Conservation (phyloP, 1,284 basidiomycete species). For the Fomitopsis schrenkii region DNA sequence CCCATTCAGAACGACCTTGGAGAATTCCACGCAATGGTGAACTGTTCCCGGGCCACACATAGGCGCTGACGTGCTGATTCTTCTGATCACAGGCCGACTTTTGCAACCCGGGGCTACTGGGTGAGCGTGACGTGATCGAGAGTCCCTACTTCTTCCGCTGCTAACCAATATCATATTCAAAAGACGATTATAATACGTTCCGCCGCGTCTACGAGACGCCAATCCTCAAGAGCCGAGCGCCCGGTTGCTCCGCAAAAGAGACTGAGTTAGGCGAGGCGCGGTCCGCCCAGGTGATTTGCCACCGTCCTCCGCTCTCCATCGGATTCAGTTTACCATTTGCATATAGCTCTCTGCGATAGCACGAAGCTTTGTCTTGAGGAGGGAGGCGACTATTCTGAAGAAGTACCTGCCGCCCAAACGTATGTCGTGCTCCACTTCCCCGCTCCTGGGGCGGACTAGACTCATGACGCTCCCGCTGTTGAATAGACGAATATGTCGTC, state of each 20-base stretch:
- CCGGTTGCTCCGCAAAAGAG: constrained; percentile 69
- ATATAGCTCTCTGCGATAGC: constrained; percentile 71
- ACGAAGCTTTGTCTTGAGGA: constrained; percentile 85
- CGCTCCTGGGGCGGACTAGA: constrained; percentile 4
- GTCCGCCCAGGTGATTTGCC: constrained; percentile 55
- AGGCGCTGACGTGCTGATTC: neutral
- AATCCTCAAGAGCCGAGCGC: constrained; percentile 84
- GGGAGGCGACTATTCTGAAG: constrained; percentile 79
- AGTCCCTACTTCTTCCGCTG: neutral
- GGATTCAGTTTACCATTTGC: neutral
- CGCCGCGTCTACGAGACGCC: constrained; percentile 84
- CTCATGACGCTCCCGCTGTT: too few relatives aligned
- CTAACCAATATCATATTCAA: neutral
- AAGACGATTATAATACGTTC: constrained; percentile 73
- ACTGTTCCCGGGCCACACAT: constrained; percentile 12
- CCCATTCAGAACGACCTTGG: constrained; percentile 96
- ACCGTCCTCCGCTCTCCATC: neutral
- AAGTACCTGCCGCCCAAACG: constrained; percentile 90
- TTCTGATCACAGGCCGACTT: constrained; percentile 70
- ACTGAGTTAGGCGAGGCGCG: constrained; percentile 73
- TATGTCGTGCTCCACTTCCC: constrained; percentile 34
- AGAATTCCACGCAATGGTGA: constrained; percentile 95
- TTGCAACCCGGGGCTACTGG: constrained; percentile 88
- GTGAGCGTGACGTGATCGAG: constrained; percentile 34
- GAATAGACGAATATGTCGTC: constrained; percentile 89